Evolutionary conservation across 371 early-diverging fungal genomes (phyloP).

Genomic region (Saksenaea vasiformis): DNA sequence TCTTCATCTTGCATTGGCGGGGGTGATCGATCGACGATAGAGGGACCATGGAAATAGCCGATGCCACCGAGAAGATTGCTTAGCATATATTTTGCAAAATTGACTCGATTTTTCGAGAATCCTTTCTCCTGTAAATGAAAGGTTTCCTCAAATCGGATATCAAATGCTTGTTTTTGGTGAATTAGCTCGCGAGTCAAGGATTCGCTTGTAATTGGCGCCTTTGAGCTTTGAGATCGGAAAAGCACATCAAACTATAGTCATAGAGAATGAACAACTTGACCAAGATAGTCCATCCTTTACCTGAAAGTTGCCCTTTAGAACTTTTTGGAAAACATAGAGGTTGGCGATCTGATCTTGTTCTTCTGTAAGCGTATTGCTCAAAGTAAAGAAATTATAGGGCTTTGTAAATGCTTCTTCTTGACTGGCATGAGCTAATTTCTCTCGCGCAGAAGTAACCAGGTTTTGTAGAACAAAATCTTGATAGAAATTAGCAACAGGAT

Average conservation of each 20-base stretch:
- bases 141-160: slow-evolving; percentile 72
- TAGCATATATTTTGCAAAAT: slow-evolving; percentile 75
- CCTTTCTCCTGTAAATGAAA: slow-evolving; percentile 74
- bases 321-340: slow-evolving; percentile 58
- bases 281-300: slow-evolving; percentile 23
- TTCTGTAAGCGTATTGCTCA: slow-evolving; percentile 36
- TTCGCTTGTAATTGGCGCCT: slow-evolving; percentile 26
- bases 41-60: slow-evolving; percentile 69
- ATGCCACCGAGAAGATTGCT: slow-evolving; percentile 92
- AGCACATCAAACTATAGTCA: slow-evolving; percentile 58
- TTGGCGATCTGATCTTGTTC: slow-evolving; percentile 50
- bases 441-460: slow-evolving; percentile 24
- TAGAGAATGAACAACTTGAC: neutral
- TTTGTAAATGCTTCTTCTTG: slow-evolving; percentile 27
- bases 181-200: slow-evolving; percentile 19
- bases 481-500: neutral
- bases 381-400: slow-evolving; percentile 37
- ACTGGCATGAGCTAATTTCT: slow-evolving; percentile 11
- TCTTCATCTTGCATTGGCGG: slow-evolving; percentile 52
- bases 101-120: slow-evolving; percentile 57
- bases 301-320: slow-evolving; percentile 61
- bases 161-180: slow-evolving; percentile 52
- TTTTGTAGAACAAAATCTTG: slow-evolving; percentile 31
- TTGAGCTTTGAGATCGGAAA: slow-evolving; percentile 51
- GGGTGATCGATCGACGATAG: slow-evolving; percentile 50